Conservation (phyloP, 192 early-diverging fungal species). For the Backusella liffmaniae region DNA sequence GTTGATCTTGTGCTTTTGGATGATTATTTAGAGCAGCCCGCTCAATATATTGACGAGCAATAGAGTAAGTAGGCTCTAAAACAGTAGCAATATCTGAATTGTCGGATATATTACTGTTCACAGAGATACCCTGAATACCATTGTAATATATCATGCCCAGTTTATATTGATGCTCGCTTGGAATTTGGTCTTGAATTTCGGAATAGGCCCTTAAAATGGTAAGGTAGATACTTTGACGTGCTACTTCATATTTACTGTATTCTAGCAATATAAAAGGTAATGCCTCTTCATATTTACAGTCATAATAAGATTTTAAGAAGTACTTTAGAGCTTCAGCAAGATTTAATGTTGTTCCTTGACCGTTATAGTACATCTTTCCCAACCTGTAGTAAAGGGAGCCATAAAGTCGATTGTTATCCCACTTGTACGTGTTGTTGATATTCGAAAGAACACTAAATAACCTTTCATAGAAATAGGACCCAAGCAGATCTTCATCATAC, state of each 20-base stretch:
- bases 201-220: not conserved
- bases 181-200: not conserved
- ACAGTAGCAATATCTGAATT: too few relatives aligned
- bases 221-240: not conserved
- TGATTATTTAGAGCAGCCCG: too few relatives aligned
- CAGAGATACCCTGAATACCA: too few relatives aligned
- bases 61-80: too few relatives aligned
- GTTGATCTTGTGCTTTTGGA: too few relatives aligned
- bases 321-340: not conserved
- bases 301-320: not conserved
- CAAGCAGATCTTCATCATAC: not conserved
- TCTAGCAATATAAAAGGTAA: not conserved
- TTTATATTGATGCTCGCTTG: not conserved
- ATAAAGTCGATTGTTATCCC: not conserved
- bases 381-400: not conserved
- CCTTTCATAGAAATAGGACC: not conserved
- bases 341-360: not conserved
- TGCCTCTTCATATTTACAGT: not conserved
- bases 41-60: too few relatives aligned
- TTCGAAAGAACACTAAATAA: not conserved
- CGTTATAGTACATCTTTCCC: not conserved
- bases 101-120: too few relatives aligned
- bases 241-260: not conserved
- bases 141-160: not conserved
- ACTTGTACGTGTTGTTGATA: not conserved